These are phyloP conservation scores for Oligophagozyma castellii DNA, from an alignment of 1,139 yeast species.

Conservation along the genomic window DNA sequence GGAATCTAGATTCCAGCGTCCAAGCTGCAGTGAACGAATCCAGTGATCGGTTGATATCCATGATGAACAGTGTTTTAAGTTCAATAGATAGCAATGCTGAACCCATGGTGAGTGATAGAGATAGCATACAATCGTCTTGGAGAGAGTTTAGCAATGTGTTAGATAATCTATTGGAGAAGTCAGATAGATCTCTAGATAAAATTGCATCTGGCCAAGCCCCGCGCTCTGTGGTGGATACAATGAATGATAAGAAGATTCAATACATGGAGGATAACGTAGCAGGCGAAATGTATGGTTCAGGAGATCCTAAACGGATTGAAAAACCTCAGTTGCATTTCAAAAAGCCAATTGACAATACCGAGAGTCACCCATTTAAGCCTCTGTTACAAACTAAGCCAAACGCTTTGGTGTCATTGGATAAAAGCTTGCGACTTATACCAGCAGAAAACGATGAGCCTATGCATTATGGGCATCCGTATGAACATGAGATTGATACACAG, in stretches of 20 bases:
- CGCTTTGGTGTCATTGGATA: constrained; percentile 41
- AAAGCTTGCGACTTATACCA: constrained; percentile 32
- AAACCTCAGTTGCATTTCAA: constrained; percentile 67
- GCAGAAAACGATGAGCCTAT: constrained; percentile 34
- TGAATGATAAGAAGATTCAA: constrained; percentile 20
- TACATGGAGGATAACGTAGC: constrained; percentile 36
- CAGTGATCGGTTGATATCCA: constrained; percentile 33
- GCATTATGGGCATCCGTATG: constrained; percentile 74
- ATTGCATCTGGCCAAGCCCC: constrained; percentile 20
- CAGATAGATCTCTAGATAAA: constrained; percentile 52
- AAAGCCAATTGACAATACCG: constrained; percentile 52
- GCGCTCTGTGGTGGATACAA: constrained; percentile 8
- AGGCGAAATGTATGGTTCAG: constrained; percentile 11
- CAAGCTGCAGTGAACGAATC: constrained; percentile 31
- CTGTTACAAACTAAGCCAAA: constrained; percentile 58
- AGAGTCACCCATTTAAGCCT: constrained; percentile 64
- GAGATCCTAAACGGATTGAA: constrained; percentile 25
- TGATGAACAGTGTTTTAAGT: constrained; percentile 41
- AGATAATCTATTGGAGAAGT: constrained; percentile 62
- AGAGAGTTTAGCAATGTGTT: constrained; percentile 44
- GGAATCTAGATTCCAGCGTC: constrained; percentile 46
- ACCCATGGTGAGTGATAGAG: constrained; percentile 28
- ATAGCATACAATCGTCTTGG: constrained; percentile 43
- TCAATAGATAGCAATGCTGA: constrained; percentile 29
- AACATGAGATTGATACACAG: constrained; percentile 54